phyloP scores from a whole-genome alignment of 2,329 filamentous ascomycete species.

The Alternaria atra region DNA sequence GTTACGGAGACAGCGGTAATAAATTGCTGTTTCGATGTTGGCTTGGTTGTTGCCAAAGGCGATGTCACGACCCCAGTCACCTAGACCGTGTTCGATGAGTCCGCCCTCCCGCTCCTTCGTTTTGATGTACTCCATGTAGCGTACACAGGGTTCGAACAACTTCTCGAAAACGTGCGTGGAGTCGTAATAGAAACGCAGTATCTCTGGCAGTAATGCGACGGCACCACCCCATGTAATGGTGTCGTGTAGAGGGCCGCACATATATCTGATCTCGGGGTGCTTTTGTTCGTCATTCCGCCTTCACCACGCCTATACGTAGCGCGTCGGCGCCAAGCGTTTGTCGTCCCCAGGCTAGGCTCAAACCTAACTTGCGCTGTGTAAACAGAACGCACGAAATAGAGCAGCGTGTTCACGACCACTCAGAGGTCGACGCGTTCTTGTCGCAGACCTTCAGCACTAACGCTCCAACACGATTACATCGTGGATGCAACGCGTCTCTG shows the following conservation, averaged over 20 bases:
- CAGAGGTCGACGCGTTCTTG: background rate
- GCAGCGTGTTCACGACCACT: background rate
- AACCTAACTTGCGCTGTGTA: background rate
- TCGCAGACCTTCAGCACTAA: background rate
- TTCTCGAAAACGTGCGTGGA: slow-evolving; percentile 51
- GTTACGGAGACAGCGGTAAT: slow-evolving; percentile 48
- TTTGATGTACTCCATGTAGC: slow-evolving; percentile 56
- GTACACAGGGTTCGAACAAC: slow-evolving; percentile 50
- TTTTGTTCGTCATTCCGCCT: background rate
- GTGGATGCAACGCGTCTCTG: background rate
- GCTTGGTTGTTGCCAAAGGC: slow-evolving; percentile 57
- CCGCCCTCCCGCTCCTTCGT: slow-evolving; percentile 54
- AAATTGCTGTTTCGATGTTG: slow-evolving; percentile 57
- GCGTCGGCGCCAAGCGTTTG: background rate
- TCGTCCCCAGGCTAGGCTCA: background rate
- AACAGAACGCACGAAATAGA: background rate
- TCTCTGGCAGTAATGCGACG: slow-evolving; percentile 44
- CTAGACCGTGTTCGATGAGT: slow-evolving; percentile 55
- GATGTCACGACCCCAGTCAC: slow-evolving; percentile 57
- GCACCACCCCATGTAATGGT: slow-evolving; percentile 58
- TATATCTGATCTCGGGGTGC: slow-evolving; percentile 55
- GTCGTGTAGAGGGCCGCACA: slow-evolving; percentile 60
- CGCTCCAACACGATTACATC: too few species aligned
- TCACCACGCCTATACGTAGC: background rate
- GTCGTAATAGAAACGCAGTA: slow-evolving; percentile 54